A percentile compares a stretch with the other conserved stretches of the same genome.
Conservation (phyloP, 2,329 filamentous ascomycete species). For the Botrytis fragariae region DNA sequence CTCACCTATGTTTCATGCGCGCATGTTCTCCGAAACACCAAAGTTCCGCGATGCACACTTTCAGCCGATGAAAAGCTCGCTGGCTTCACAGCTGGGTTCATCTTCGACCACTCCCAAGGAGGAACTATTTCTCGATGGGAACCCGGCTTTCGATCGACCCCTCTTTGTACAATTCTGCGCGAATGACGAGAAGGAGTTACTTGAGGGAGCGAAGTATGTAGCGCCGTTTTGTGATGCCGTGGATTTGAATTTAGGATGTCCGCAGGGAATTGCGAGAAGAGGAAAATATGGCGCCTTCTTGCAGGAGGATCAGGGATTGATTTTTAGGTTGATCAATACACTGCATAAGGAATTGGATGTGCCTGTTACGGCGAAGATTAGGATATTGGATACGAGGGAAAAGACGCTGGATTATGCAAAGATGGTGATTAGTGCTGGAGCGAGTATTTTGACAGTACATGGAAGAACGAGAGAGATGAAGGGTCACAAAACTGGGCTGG, state of each 20-base stretch:
- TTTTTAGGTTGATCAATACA: slow-evolving; percentile 79
- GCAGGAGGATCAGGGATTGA: slow-evolving; percentile 85
- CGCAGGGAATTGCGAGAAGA: slow-evolving; percentile 88
- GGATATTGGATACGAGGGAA: slow-evolving; percentile 82
- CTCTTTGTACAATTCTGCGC: slow-evolving; percentile 97
- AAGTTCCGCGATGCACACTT: slow-evolving; percentile 81
- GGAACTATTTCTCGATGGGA: slow-evolving; percentile 74
- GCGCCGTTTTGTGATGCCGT: slow-evolving; percentile 91
- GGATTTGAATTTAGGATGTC: slow-evolving; percentile 92
- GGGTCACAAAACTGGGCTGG: slow-evolving; percentile 88
- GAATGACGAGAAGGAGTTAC: slow-evolving; percentile 76
- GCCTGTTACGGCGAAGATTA: slow-evolving; percentile 92
- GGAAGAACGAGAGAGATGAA: slow-evolving; percentile 88
- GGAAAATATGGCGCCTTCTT: slow-evolving; percentile 93
- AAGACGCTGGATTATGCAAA: slow-evolving; percentile 84
- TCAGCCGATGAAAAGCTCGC: slow-evolving; percentile 51
- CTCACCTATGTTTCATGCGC: slow-evolving; percentile 93
- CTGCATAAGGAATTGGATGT: slow-evolving; percentile 75
- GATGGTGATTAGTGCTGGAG: slow-evolving; percentile 82
- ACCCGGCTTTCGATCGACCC: slow-evolving; percentile 78
- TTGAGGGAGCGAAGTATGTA: slow-evolving; percentile 74
- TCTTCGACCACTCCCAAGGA: slow-evolving; percentile 34
- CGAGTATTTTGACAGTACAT: slow-evolving; percentile 91
- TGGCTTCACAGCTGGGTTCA: slow-evolving; percentile 30
- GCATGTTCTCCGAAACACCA: slow-evolving; percentile 74